Conservation (phyloP, 2,329 filamentous ascomycete genomes). For the Penicillium griseofulvum region DNA sequence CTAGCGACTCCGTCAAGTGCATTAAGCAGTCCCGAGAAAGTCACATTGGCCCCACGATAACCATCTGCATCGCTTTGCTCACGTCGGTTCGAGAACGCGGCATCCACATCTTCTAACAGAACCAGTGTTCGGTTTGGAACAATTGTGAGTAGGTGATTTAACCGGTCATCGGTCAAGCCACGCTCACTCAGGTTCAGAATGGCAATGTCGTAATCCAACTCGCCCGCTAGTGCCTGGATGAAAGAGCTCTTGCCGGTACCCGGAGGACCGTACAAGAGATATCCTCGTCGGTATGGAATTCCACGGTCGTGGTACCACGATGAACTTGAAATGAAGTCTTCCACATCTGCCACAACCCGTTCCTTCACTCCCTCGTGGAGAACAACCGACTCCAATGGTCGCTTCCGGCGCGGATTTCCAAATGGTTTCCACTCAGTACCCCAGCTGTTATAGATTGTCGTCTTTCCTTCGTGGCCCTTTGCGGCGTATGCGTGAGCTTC, state of each 20-base stretch:
- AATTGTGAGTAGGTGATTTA: slow-evolving; percentile 82
- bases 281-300: slow-evolving; percentile 86
- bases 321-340: slow-evolving; percentile 74
- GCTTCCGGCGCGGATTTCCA: slow-evolving; percentile 79
- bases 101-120: slow-evolving; percentile 85
- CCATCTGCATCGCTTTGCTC: slow-evolving; percentile 71
- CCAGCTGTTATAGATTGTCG: slow-evolving; percentile 81
- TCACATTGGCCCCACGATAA: slow-evolving; percentile 83
- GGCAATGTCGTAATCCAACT: slow-evolving; percentile 86
- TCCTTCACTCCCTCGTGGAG: slow-evolving; percentile 82
- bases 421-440: slow-evolving; percentile 82
- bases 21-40: slow-evolving; percentile 86
- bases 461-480: slow-evolving; percentile 84
- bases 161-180: slow-evolving; percentile 82
- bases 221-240: slow-evolving; percentile 90
- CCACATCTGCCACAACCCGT: slow-evolving; percentile 72
- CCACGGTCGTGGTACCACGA: slow-evolving; percentile 94
- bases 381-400: slow-evolving; percentile 83
- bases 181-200: slow-evolving; percentile 87
- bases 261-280: slow-evolving; percentile 83
- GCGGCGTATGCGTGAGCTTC: slow-evolving; percentile 81
- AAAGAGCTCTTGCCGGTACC: slow-evolving; percentile 95
- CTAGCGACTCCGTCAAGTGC: slow-evolving; percentile 89
- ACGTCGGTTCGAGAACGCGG: slow-evolving; percentile 79
- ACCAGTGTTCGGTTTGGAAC: slow-evolving; percentile 79